These are phyloP conservation scores for Solanum appendiculatum DNA, from an alignment of 257 asterid genomes.

Conservation along the genomic window DNA sequence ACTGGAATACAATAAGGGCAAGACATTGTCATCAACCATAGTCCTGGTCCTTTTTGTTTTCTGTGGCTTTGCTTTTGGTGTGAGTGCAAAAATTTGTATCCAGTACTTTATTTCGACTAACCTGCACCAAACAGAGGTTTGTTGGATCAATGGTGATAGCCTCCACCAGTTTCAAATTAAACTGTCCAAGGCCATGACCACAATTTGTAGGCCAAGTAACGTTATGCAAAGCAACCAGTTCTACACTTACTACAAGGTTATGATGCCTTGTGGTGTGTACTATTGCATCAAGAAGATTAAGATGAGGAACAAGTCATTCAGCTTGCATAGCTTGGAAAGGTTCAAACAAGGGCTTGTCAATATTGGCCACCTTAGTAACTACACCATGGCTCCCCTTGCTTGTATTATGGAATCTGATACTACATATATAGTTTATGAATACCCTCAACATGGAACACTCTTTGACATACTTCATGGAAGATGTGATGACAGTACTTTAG, in stretches of 20 bases:
- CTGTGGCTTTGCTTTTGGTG: not conserved
- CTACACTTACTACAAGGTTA: not conserved
- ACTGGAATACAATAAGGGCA: not conserved
- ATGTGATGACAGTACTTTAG: not conserved
- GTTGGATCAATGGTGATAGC: not conserved
- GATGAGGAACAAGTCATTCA: not conserved
- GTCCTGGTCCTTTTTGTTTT: not conserved
- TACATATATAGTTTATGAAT: not conserved
- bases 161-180: not conserved
- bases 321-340: not conserved
- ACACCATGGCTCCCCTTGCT: not conserved
- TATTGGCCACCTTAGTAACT: not conserved
- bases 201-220: not conserved
- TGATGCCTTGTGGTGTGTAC: not conserved
- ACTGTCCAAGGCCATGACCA: not conserved
- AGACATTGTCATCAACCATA: not conserved
- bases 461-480: not conserved
- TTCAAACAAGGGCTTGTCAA: not conserved
- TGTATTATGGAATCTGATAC: not conserved
- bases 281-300: not conserved
- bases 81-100: not conserved
- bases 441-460: conserved; percentile 5
- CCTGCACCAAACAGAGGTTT: not conserved
- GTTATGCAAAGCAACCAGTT: not conserved
- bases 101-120: not conserved